phyloP scores from a whole-genome alignment of 441 rosid species.

The Biscutella laevigata region DNA sequence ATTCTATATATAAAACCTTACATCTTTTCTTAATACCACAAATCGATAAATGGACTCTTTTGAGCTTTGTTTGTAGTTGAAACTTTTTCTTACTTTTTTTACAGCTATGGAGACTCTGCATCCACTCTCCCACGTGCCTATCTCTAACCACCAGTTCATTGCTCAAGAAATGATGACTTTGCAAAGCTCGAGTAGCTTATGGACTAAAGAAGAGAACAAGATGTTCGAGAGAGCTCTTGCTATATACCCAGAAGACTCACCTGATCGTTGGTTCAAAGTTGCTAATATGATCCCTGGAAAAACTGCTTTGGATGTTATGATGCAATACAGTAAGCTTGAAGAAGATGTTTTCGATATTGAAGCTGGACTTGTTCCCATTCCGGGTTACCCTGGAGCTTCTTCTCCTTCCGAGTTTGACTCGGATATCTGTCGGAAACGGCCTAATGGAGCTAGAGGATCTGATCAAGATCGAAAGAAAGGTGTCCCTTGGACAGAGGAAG shows the following conservation, averaged over 20 bases:
- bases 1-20: conserved; percentile 11
- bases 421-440: conserved; percentile 45
- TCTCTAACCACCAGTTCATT: conserved; percentile 30
- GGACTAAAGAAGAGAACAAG: conserved; percentile 73
- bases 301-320: conserved; percentile 43
- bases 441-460: conserved; percentile 31
- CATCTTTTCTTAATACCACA: conserved; percentile 2
- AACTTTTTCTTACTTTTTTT: not conserved
- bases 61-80: conserved; percentile 4
- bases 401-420: conserved; percentile 27
- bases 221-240: conserved; percentile 60
- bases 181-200: conserved; percentile 18
- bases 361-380: conserved; percentile 54
- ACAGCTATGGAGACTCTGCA: conserved; percentile 54
- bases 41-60: conserved; percentile 10
- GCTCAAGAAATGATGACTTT: conserved; percentile 23
- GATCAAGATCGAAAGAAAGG: conserved; percentile 66
- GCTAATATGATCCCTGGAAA: conserved; percentile 60
- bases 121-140: conserved; percentile 29
- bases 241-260: conserved; percentile 41
- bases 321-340: conserved; percentile 48
- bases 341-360: conserved; percentile 54
- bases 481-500: conserved; percentile 72
- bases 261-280: conserved; percentile 51
- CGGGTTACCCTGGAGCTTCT: conserved; percentile 38